Evolutionary conservation across 2,329 filamentous ascomycete species (phyloP).

Genomic region (Phialemonium atrogriseum): DNA sequence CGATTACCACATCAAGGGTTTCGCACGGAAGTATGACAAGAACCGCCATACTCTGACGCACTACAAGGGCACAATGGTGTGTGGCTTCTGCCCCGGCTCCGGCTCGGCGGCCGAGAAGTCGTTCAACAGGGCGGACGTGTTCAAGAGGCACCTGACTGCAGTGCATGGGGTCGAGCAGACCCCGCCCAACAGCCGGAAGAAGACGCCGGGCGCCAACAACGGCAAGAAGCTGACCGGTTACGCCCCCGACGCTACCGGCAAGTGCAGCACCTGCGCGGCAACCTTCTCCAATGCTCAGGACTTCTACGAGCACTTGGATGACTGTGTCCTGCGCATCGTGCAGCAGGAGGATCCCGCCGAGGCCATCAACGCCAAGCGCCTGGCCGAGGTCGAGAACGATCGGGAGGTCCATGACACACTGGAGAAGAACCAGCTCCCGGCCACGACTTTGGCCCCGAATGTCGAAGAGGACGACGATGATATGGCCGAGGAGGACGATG

Average conservation of each 20-base stretch:
- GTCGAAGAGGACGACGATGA: constrained; percentile 31
- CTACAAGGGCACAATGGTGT: constrained; percentile 97
- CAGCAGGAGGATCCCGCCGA: constrained; percentile 64
- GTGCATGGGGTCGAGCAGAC: constrained; percentile 92
- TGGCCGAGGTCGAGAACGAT: constrained; percentile 59
- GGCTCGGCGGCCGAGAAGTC: constrained; percentile 88
- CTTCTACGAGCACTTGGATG: constrained; percentile 94
- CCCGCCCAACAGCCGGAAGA: constrained; percentile 84
- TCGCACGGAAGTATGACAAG: constrained; percentile 93
- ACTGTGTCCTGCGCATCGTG: constrained; percentile 63
- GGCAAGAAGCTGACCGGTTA: constrained; percentile 63
- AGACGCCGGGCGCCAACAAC: constrained; percentile 32
- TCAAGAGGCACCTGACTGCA: constrained; percentile 86
- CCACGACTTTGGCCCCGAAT: constrained; percentile 31
- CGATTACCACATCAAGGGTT: constrained; percentile 87
- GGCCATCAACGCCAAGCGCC: constrained; percentile 58
- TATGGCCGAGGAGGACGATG: constrained; percentile 50
- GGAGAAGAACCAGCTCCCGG: constrained; percentile 55
- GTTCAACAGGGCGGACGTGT: constrained; percentile 91
- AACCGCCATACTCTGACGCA: constrained; percentile 90
- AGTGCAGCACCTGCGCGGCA: constrained; percentile 87
- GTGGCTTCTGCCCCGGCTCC: constrained; percentile 85
- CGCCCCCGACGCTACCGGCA: constrained; percentile 74
- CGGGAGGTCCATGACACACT: constrained; percentile 53
- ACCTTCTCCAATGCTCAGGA: constrained; percentile 92